A percentile compares a stretch with the other conserved stretches of the same genome.
Conservation (phyloP, 148 eudicot genomes). For the Amaranthus palmeri region DNA sequence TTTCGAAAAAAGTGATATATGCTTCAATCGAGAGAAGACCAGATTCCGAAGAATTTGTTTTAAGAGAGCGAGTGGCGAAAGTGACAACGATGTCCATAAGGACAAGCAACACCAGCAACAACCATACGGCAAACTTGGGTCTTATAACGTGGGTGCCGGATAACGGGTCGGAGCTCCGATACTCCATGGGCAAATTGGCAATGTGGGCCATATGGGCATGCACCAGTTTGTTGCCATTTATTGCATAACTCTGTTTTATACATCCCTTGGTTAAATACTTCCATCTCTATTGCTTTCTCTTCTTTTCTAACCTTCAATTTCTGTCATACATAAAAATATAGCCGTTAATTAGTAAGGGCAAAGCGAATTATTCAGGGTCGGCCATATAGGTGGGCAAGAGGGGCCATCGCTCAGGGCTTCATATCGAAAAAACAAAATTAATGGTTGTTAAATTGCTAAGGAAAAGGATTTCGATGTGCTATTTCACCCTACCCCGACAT, state of each 20-base stretch:
- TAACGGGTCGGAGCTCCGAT: constrained; percentile 57
- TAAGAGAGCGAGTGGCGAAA: constrained; percentile 49
- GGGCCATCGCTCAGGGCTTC: background rate
- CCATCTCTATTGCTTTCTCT: constrained; percentile 42
- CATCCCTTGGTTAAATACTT: constrained; percentile 59
- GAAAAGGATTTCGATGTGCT: too few species aligned
- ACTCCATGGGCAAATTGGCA: constrained; percentile 70
- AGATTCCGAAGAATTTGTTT: background rate
- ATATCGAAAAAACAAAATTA: background rate
- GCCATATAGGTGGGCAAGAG: too few species aligned
- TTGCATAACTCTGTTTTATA: constrained; percentile 62
- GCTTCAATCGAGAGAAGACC: background rate
- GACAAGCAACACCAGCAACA: constrained; percentile 43
- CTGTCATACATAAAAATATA: constrained; percentile 16
- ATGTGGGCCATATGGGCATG: constrained; percentile 44
- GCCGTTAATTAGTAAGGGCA: background rate
- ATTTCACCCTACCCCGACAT: too few species aligned
- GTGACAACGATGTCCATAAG: constrained; percentile 79
- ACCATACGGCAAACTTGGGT: constrained; percentile 71
- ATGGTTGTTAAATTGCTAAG: background rate
- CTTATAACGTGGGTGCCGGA: constrained; percentile 69
- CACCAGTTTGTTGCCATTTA: constrained; percentile 60
- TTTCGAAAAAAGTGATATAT: too few species aligned
- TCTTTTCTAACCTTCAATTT: constrained; percentile 32
- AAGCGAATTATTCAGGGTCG: too few species aligned